phyloP scores from a whole-genome alignment of 306 rosid genomes.

The Vicia villosa region DNA sequence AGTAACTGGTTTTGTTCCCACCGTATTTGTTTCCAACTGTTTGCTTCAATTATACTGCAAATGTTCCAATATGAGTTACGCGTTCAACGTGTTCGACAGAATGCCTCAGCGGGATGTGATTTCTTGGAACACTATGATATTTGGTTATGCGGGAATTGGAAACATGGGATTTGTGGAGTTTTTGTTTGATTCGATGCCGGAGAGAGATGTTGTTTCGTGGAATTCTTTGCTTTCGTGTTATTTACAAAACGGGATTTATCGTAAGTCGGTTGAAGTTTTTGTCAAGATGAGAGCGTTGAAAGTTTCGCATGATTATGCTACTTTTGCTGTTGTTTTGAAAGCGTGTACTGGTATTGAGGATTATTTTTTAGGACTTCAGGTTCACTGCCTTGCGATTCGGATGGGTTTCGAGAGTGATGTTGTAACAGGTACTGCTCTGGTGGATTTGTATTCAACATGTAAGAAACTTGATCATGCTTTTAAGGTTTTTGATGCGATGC shows the following conservation, averaged over 20 bases:
- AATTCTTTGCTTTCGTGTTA: conserved; percentile 77
- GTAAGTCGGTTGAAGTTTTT: conserved; percentile 46
- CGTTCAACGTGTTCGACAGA: conserved; percentile 60
- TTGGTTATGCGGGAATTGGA: conserved; percentile 61
- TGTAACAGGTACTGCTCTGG: conserved; percentile 72
- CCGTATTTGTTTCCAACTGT: conserved; percentile 70
- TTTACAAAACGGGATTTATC: conserved; percentile 46
- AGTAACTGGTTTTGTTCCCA: conserved; percentile 67
- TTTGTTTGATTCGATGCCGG: conserved; percentile 64
- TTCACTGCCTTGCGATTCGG: conserved; percentile 65
- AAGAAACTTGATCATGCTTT: conserved; percentile 51
- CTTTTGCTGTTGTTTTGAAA: conserved; percentile 65
- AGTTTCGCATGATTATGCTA: conserved; percentile 55
- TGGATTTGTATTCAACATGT: conserved; percentile 82
- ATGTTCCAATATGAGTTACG: conserved; percentile 52
- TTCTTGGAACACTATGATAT: conserved; percentile 86
- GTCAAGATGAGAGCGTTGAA: conserved; percentile 52
- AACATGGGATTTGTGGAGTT: conserved; percentile 51
- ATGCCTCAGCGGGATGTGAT: conserved; percentile 58
- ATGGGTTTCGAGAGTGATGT: conserved; percentile 65
- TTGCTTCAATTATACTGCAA: conserved; percentile 64
- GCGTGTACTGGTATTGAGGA: conserved; percentile 62
- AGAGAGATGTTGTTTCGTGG: conserved; percentile 80
- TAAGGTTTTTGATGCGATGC: conserved; percentile 56
- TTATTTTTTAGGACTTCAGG: conserved; percentile 58